Evolutionary conservation across 345 rosid species (phyloP), one percentile per base, ranked within the genome.

Genomic region (Bruguiera gymnorhiza): DNA sequence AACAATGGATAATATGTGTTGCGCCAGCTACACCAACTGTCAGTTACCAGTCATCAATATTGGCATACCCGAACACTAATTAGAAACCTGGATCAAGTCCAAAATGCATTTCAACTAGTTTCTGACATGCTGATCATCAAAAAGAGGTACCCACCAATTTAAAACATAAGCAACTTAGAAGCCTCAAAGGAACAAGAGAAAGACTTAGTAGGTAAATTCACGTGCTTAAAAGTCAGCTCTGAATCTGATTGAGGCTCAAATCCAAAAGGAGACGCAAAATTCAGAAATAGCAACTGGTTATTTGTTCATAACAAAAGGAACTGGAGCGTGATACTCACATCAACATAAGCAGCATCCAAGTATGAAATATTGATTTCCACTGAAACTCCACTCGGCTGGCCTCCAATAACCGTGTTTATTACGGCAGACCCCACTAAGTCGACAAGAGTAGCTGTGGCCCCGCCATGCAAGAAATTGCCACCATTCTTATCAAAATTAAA

Each of bases 381-480:
- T 0, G 98, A 94, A 73, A 89, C 97, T 3, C 98, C 96, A 0
- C 78, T 78, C 16, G 19, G 1, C 1, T 80, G 48, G 62, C 51
- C 75, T 68, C 97, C 98, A 53, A 73, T 67, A 26, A 43, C 50
- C 19, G 91, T 88, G 68, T 7, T 80, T 34, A 91, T 80, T 15
- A 72, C 96, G 67, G 96, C 93, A 2, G 97, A 88, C 6, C 98
- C 96, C 62, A 89, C 83, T 84, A 91, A 29, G 74, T 94, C 98
- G 75, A 94, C 98, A 24, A 94, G 80, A 1, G 93, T 83, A 2
- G 93, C 97, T 2, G 95, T 94, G 30, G 96, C 98, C 70, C 98
- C 98, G 30, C 98, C 98, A 63, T 94, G 98, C 88, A 94, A 82
- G 89, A 83, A 89, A 68, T 85, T 91, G 6, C 93, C 96, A 48